phyloP scores from a whole-genome alignment of 768 basidiomycete species.

The Chiua virens region DNA sequence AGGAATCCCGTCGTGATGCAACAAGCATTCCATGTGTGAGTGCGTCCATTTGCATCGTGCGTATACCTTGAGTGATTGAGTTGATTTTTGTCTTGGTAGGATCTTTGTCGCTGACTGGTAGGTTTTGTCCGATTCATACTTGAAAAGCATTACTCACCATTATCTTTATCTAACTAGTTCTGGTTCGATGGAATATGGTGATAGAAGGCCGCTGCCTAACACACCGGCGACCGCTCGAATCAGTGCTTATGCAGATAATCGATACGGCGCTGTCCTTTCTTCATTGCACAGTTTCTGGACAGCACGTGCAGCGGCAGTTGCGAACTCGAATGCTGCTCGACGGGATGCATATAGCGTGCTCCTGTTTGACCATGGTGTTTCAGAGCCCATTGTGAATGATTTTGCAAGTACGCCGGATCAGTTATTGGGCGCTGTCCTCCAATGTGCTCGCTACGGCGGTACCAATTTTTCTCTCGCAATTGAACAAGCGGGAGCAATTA shows the following conservation, averaged over 20 bases:
- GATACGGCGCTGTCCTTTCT: constrained; percentile 60
- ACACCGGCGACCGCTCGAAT: constrained; percentile 45
- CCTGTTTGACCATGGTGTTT: constrained; percentile 37
- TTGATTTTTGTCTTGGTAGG: constrained; percentile 24
- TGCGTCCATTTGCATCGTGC: neutral
- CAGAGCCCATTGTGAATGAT: constrained; percentile 42
- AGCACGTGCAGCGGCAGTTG: constrained; percentile 43
- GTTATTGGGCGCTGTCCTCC: constrained; percentile 41
- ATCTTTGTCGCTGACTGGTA: constrained; percentile 59
- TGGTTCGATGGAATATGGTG: constrained; percentile 45
- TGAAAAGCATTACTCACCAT: neutral
- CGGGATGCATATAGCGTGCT: constrained; percentile 59
- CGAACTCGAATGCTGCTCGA: constrained; percentile 29
- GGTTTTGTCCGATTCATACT: neutral
- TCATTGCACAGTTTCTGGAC: constrained; percentile 57
- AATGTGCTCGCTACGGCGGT: constrained; percentile 29
- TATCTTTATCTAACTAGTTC: constrained; percentile 37
- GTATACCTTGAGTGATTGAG: neutral
- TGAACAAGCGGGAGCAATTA: constrained; percentile 31
- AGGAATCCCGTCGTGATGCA: constrained; percentile 51
- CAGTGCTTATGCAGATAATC: constrained; percentile 38
- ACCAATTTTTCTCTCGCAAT: constrained; percentile 50
- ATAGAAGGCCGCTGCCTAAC: constrained; percentile 44
- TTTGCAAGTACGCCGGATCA: constrained; percentile 44
- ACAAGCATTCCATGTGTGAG: constrained; percentile 62